These are phyloP conservation scores for Lenwebbia sp. DNA, from an alignment of 345 rosid genomes.

Conservation along the genomic window DNA sequence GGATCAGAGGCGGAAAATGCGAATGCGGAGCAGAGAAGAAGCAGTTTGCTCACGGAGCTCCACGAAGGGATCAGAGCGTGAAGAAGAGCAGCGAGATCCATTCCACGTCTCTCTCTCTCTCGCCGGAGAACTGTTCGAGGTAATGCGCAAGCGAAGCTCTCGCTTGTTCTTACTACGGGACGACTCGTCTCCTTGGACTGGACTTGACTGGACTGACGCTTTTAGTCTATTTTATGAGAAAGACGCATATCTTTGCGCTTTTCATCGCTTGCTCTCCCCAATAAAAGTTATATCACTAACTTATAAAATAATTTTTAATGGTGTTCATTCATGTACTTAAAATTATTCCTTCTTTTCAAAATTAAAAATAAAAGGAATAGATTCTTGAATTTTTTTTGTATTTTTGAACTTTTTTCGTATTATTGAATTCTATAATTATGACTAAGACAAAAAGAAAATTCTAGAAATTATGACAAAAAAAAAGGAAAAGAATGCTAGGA, in stretches of 20 bases:
- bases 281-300: background rate
- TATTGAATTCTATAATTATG: background rate
- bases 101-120: background rate
- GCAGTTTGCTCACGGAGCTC: constrained; percentile 33
- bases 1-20: background rate
- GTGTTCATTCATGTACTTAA: too few species aligned
- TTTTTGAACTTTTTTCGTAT: accelerated
- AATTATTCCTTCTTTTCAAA: background rate
- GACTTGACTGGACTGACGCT: background rate
- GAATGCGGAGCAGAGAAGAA: background rate
- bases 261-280: accelerated
- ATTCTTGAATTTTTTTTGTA: background rate
- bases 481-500: too few species aligned
- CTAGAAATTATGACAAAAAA: too few species aligned
- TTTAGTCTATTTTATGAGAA: background rate
- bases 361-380: background rate
- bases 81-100: constrained; percentile 43
- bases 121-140: background rate
- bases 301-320: background rate
- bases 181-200: background rate
- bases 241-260: background rate
- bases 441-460: too few species aligned
- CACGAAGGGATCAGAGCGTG: constrained; percentile 39
- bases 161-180: background rate
- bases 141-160: background rate